phyloP scores from a whole-genome alignment of 768 basidiomycete genomes.

The Panaeolus cyanescens region DNA sequence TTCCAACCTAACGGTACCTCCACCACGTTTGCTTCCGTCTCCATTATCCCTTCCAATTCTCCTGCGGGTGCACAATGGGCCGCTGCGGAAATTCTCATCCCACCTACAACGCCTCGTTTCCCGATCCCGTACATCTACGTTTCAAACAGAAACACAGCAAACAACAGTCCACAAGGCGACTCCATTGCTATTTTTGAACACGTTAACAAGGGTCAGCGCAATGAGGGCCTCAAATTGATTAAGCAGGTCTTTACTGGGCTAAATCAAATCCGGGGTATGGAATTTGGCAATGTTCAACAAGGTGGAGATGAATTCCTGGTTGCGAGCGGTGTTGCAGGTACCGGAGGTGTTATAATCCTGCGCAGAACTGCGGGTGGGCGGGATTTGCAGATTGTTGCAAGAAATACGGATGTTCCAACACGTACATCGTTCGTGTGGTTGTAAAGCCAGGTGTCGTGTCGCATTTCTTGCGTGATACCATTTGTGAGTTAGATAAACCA shows the following conservation, averaged over 20 bases:
- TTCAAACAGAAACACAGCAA: conserved; percentile 63
- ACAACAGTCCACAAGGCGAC: conserved; percentile 53
- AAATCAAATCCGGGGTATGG: conserved; percentile 68
- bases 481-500: conserved; percentile 16
- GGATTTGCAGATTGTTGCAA: conserved; percentile 51
- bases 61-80: conserved; percentile 39
- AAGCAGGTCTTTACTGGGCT: conserved; percentile 67
- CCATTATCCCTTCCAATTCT: conserved; percentile 46
- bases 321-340: conserved; percentile 54
- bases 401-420: conserved; percentile 53
- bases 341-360: conserved; percentile 58
- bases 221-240: conserved; percentile 35
- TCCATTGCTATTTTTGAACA: conserved; percentile 64
- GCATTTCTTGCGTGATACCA: conserved; percentile 4
- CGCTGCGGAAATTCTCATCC: conserved; percentile 66
- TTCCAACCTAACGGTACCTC: conserved; percentile 52
- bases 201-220: conserved; percentile 31
- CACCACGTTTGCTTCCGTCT: conserved; percentile 46
- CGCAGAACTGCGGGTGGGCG: conserved; percentile 56
- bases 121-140: conserved; percentile 59
- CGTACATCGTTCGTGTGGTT: conserved; percentile 56
- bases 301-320: conserved; percentile 52
- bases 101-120: conserved; percentile 46
- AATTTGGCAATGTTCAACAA: conserved; percentile 46
- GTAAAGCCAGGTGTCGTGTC: background rate